These are phyloP conservation scores for Leccinum fallax DNA, from an alignment of 1,284 basidiomycete species.

Conservation along the genomic window DNA sequence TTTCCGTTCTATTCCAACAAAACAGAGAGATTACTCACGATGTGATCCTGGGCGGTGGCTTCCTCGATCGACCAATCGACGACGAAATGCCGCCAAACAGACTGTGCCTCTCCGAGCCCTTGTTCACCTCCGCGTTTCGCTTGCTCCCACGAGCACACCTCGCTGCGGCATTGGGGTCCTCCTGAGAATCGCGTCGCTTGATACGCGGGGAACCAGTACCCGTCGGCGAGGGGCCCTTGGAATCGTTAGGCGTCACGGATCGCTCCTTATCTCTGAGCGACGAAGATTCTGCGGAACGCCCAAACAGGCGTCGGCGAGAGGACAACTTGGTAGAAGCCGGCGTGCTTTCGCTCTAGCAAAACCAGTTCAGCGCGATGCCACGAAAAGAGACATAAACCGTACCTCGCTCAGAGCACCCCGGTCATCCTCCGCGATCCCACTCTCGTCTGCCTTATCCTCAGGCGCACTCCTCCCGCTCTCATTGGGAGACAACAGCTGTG, in stretches of 20 bases:
- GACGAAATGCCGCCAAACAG: slow-evolving; percentile 51
- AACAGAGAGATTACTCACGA: slow-evolving; percentile 41
- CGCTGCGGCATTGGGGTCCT: slow-evolving; percentile 32
- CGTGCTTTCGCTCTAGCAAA: slow-evolving; percentile 45
- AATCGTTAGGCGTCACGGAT: slow-evolving; percentile 16
- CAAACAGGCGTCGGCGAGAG: slow-evolving; percentile 55
- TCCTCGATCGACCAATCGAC: slow-evolving; percentile 66
- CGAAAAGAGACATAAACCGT: slow-evolving; percentile 24
- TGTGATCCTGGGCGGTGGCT: slow-evolving; percentile 77
- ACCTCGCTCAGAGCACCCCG: slow-evolving; percentile 70
- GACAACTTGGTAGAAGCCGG: slow-evolving; percentile 36
- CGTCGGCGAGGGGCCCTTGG: slow-evolving; percentile 27
- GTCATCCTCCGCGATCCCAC: slow-evolving; percentile 52
- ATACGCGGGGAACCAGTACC: slow-evolving; percentile 21
- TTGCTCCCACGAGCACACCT: slow-evolving; percentile 48
- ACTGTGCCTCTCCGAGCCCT: slow-evolving; percentile 63
- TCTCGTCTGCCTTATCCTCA: slow-evolving; percentile 35
- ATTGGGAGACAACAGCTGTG: slow-evolving; percentile 59
- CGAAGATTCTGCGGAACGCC: slow-evolving; percentile 55
- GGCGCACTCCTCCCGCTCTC: slow-evolving; percentile 55
- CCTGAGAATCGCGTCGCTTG: slow-evolving; percentile 27
- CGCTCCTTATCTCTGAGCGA: slow-evolving; percentile 42
- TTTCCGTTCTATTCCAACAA: slow-evolving; percentile 1
- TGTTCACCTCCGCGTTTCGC: slow-evolving; percentile 55
- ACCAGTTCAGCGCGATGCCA: slow-evolving; percentile 4